Conservation (phyloP, 2,329 filamentous ascomycete genomes). For the Ilyonectria robusta region DNA sequence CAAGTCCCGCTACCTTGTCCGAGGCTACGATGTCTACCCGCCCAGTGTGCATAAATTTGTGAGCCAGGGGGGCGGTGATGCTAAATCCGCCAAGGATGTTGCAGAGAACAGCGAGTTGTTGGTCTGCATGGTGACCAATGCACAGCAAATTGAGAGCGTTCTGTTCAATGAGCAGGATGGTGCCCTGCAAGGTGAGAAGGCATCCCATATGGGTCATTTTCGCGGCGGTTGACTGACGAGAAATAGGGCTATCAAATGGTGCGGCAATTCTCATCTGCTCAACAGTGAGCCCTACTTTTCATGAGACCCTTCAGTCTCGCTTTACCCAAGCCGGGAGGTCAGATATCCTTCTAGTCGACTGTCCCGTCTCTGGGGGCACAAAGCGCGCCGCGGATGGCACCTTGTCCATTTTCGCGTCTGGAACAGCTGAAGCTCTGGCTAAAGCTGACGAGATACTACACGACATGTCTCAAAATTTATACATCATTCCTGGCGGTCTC, state of each 20-base stretch:
- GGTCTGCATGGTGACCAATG: conserved; percentile 20
- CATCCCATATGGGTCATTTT: not conserved
- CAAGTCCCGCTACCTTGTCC: conserved; percentile 8
- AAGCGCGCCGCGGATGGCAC: conserved; percentile 22
- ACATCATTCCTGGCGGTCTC: conserved; percentile 63
- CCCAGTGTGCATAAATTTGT: conserved; percentile 12
- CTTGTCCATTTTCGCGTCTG: conserved; percentile 70
- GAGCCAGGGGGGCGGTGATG: not conserved
- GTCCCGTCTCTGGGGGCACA: conserved; percentile 27
- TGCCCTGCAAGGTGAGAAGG: conserved; percentile 4
- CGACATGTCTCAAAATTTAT: conserved; percentile 71
- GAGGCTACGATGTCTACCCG: conserved; percentile 17
- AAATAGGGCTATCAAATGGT: conserved; percentile 10
- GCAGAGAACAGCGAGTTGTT: conserved; percentile 15
- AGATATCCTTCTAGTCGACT: conserved; percentile 26
- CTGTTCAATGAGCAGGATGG: conserved; percentile 7
- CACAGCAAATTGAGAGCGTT: conserved; percentile 15
- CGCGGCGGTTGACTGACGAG: not conserved
- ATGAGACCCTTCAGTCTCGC: conserved; percentile 7
- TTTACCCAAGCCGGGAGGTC: not conserved
- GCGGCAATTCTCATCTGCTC: conserved; percentile 21
- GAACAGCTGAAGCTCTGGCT: conserved; percentile 63
- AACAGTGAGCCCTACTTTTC: conserved; percentile 18
- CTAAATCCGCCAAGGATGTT: not conserved
- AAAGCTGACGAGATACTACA: conserved; percentile 68